Evolutionary conservation across 148 eudicot species (phyloP).

Genomic region (Vaccinium macrocarpon): DNA sequence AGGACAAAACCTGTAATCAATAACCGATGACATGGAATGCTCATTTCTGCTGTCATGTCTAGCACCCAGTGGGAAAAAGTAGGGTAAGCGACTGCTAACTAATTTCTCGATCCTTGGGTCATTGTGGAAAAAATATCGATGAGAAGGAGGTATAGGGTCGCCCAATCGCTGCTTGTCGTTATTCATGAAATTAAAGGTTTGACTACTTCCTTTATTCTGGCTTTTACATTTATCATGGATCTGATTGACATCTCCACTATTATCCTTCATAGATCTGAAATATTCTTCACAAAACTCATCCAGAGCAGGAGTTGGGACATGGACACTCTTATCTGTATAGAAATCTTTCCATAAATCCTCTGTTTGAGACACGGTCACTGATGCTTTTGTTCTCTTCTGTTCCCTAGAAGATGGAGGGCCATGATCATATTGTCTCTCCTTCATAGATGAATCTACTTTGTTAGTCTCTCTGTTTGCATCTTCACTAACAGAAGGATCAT

Average conservation of each 20-base stretch:
- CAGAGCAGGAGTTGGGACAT: conserved; percentile 74
- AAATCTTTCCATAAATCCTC: conserved; percentile 74
- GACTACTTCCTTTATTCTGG: conserved; percentile 18
- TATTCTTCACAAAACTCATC: conserved; percentile 75
- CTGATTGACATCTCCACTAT: conserved; percentile 22
- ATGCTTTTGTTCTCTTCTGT: conserved; percentile 23
- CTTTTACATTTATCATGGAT: conserved; percentile 20
- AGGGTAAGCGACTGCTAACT: conserved; percentile 66
- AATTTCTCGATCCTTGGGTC: conserved; percentile 66
- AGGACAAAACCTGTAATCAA: conserved; percentile 72
- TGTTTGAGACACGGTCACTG: conserved; percentile 27
- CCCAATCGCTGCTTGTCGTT: conserved; percentile 29
- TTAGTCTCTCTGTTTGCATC: conserved; percentile 19
- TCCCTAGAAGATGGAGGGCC: conserved; percentile 20
- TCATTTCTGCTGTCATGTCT: conserved; percentile 26
- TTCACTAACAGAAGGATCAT: conserved; percentile 40
- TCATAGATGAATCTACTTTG: conserved; percentile 26
- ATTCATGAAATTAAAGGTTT: conserved; percentile 12
- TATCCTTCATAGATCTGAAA: conserved; percentile 41
- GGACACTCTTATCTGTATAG: conserved; percentile 31
- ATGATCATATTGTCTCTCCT: conserved; percentile 24
- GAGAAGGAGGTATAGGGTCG: conserved; percentile 56
- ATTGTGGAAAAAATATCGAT: conserved; percentile 66
- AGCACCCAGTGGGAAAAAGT: conserved; percentile 64
- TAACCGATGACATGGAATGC: conserved; percentile 44